Conservation (phyloP, 495 filamentous ascomycete species). For the Aspergillus campestris region DNA sequence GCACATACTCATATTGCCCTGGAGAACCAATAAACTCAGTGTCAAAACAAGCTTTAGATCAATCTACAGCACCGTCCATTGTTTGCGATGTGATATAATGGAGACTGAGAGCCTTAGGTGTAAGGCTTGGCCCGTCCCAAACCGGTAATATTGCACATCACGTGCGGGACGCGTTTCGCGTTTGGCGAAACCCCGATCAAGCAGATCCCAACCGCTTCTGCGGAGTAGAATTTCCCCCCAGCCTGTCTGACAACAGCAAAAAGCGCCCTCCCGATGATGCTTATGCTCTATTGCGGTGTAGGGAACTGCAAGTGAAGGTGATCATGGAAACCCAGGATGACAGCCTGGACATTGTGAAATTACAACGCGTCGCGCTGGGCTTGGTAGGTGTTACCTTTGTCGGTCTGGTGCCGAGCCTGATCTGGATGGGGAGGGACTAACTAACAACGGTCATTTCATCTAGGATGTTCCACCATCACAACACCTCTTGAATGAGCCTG, state of each 20-base stretch:
- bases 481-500: constrained; percentile 6
- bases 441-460: constrained; percentile 19
- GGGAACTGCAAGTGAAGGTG: background rate
- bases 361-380: constrained; percentile 44
- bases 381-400: constrained; percentile 29
- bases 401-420: constrained; percentile 15
- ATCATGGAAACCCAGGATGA: constrained; percentile 40
- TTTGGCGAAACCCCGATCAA: constrained; percentile 7
- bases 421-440: constrained; percentile 21
- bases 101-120: too few relatives aligned
- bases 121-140: constrained; percentile 11
- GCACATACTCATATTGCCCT: too few relatives aligned
- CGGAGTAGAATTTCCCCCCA: background rate
- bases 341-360: constrained; percentile 39
- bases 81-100: too few relatives aligned
- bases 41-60: too few relatives aligned
- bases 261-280: too few relatives aligned
- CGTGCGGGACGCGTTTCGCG: constrained; percentile 34
- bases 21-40: too few relatives aligned
- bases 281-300: background rate
- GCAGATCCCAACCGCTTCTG: background rate
- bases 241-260: too few relatives aligned
- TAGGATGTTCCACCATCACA: constrained; percentile 29
- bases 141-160: constrained; percentile 29
- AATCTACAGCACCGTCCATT: too few relatives aligned